phyloP scores from a whole-genome alignment of 495 filamentous ascomycete species.

The Penicillium ochrochloron region DNA sequence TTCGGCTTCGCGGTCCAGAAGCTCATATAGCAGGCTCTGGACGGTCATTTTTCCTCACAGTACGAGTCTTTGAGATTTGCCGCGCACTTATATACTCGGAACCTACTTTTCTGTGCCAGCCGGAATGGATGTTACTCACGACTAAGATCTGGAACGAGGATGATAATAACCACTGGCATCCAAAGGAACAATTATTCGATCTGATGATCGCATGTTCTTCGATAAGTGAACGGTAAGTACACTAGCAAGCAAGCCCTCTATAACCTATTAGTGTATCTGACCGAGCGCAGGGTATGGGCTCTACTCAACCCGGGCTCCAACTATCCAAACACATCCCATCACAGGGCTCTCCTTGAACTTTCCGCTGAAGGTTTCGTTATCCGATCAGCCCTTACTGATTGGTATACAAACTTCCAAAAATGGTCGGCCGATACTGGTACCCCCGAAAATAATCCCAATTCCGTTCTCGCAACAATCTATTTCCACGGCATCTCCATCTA shows the following conservation, averaged over 20 bases:
- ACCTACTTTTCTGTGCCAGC: constrained; percentile 1
- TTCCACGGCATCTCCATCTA: background rate
- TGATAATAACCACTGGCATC: background rate
- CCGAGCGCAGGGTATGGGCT: background rate
- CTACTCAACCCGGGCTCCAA: background rate
- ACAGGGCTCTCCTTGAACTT: background rate
- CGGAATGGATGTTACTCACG: background rate
- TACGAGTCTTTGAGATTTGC: background rate
- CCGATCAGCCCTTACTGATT: background rate
- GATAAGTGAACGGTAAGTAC: background rate
- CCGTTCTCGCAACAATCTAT: background rate
- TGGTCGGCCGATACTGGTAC: background rate
- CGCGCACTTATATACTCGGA: background rate
- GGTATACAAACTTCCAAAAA: background rate
- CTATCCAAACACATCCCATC: background rate
- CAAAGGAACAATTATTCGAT: background rate
- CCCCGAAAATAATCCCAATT: background rate
- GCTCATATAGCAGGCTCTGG: background rate
- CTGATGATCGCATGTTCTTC: constrained; percentile 1
- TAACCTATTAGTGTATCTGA: background rate
- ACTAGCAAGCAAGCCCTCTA: background rate
- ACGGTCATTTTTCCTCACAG: background rate
- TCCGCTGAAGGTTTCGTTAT: background rate
- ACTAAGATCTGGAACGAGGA: background rate
- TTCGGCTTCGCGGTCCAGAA: constrained; percentile 1